Base-by-base conservation (phyloP, 495 filamentous ascomycete species). In the Penicillium roqueforti region DNA sequence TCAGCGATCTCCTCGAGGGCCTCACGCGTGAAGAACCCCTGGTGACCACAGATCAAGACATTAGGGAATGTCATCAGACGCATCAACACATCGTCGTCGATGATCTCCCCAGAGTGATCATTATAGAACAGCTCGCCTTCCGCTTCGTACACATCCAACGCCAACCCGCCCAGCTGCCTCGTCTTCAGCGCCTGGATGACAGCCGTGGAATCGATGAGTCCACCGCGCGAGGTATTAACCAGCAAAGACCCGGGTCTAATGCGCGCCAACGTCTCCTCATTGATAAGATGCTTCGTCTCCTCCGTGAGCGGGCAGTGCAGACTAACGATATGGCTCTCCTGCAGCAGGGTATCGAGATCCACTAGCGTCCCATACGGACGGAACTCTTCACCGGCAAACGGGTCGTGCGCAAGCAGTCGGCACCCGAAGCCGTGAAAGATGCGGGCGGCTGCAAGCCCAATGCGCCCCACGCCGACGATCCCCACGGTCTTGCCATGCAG, bases 61-160 rank as follows among this genome's bases (percentile, higher is more conserved):
- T 88, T 88, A 41, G 80, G 85, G 57, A 88, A 88, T 1, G 85
- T 86, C 65, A 84, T 80, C 52, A 88, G 60, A n/a, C 85, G 79
- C 77, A 80, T 81, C 31, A 88, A 62, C 42, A 80, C 76, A 59
- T 88, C 85, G 57, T 88, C 85, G 37, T 87, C 71, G 59, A 88
- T 86, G 57, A 88, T 85, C 52, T 85, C 81, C 9, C 74, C 76
- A 13, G 80, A 84, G 53, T 84, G 82, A 54, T 88, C 84, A 47
- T 79, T 75, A 56, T 86, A 88, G 61, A 88, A 88, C 22, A 71
- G 79, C 65, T 48, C 75, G 47, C 55, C 75, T 61, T 96, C 91
- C 1, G 89, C 89, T 50, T 93, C 89, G 32, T 90, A 88, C 0
- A 95, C 91, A 70, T 96, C 91, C 37, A 95, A 66, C 40, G 88